A percentile compares a stretch with the other conserved stretches of the same genome.
phyloP scores from a whole-genome alignment of 495 filamentous ascomycete genomes.

The Hamigera avellanea region DNA sequence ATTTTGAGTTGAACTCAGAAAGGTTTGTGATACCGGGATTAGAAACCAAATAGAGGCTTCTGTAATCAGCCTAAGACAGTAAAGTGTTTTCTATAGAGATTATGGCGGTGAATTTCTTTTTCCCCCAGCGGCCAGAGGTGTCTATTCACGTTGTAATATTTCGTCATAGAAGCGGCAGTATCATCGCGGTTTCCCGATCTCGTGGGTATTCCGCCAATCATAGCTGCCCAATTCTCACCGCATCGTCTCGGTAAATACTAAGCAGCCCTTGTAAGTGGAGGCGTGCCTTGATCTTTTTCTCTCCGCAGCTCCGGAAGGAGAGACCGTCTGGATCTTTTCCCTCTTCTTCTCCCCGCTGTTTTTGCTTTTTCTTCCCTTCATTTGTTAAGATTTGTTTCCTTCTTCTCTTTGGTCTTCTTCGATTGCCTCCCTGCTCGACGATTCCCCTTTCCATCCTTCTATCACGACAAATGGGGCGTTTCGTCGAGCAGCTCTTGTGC shows the following conservation, averaged over 20 bases:
- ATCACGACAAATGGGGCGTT: slow-evolving; percentile 25
- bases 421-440: slow-evolving; percentile 8
- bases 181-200: not conserved
- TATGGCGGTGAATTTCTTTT: too few species aligned
- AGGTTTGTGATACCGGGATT: too few species aligned
- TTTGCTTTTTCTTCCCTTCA: not conserved
- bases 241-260: too few species aligned
- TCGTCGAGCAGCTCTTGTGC: slow-evolving; percentile 21
- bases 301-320: not conserved
- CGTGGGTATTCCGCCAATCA: not conserved
- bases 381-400: slow-evolving; percentile 1
- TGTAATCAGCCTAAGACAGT: too few species aligned
- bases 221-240: not conserved
- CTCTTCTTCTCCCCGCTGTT: not conserved
- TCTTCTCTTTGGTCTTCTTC: slow-evolving; percentile 2
- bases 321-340: slow-evolving; percentile 12
- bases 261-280: too few species aligned
- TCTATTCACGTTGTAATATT: not conserved
- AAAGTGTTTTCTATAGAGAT: too few species aligned
- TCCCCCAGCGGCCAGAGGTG: not conserved
- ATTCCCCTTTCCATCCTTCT: slow-evolving; percentile 7
- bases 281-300: too few species aligned
- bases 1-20: too few species aligned
- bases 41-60: too few species aligned
- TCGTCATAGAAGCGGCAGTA: not conserved